Percentiles rank a stretch among this genome's conserved stretches.
These are phyloP conservation scores for Penicillium samsonianum DNA, from an alignment of 495 filamentous ascomycete genomes.

Conservation along the genomic window DNA sequence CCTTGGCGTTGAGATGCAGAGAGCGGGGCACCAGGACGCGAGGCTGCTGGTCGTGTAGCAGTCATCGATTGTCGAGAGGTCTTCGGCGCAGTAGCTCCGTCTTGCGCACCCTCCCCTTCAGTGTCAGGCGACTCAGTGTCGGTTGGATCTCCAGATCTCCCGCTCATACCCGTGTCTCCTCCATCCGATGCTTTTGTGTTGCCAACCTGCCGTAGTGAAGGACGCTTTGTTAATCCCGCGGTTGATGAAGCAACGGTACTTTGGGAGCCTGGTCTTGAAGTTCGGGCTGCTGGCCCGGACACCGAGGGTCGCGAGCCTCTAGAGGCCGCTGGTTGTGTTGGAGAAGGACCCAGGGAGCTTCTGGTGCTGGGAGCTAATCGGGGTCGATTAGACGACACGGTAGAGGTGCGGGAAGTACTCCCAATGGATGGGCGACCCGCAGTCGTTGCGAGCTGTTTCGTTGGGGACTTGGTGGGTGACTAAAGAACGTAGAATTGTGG, in stretches of 20 bases:
- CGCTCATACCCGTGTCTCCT: constrained; percentile 28
- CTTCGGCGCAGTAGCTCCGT: constrained; percentile 20
- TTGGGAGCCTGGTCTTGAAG: constrained; percentile 38
- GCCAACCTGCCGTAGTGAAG: constrained; percentile 38
- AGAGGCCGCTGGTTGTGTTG: constrained; percentile 31
- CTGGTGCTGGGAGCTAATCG: constrained; percentile 56
- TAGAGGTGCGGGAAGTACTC: constrained; percentile 52
- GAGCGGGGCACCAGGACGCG: constrained; percentile 27
- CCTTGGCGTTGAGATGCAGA: constrained; percentile 34
- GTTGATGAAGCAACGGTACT: constrained; percentile 25
- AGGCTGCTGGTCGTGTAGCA: constrained; percentile 26
- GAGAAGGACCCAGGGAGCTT: constrained; percentile 69
- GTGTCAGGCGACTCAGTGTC: constrained; percentile 30
- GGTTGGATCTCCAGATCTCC: constrained; percentile 34
- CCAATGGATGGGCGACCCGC: constrained; percentile 48
- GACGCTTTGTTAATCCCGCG: constrained; percentile 38
- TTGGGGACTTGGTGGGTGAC: constrained; percentile 80
- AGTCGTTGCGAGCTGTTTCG: constrained; percentile 68
- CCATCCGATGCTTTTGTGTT: constrained; percentile 34
- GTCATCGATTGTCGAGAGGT: constrained; percentile 38
- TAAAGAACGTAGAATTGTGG: constrained; percentile 29
- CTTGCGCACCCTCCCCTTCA: constrained; percentile 28
- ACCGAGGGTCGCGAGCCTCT: constrained; percentile 45
- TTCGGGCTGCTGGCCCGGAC: constrained; percentile 34
- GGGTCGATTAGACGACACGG: constrained; percentile 46